phyloP scores from a whole-genome alignment of 805 yeast genomes.

The Kurtzmaniella cleridarum region DNA sequence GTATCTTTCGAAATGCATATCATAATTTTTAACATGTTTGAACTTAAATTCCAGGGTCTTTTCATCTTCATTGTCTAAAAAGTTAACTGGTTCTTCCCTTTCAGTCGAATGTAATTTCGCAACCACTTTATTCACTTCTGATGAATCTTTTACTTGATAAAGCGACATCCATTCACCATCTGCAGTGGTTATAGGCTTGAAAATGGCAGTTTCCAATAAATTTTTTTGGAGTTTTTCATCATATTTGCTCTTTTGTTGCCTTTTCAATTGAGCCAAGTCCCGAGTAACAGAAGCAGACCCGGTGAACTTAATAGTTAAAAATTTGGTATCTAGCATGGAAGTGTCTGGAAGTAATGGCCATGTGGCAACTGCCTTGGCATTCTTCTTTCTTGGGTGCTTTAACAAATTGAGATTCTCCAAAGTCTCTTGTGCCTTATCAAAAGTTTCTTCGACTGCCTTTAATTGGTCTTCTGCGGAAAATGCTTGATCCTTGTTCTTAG shows the following conservation, averaged over 20 bases:
- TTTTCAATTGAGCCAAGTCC: constrained; percentile 26
- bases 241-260: constrained; percentile 21
- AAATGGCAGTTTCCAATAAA: constrained; percentile 53
- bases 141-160: constrained; percentile 25
- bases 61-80: constrained; percentile 41
- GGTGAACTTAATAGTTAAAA: constrained; percentile 55
- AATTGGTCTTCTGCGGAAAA: constrained; percentile 61
- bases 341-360: constrained; percentile 89
- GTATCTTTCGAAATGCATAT: constrained; percentile 52
- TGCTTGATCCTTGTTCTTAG: constrained; percentile 18
- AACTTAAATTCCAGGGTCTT: constrained; percentile 44
- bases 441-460: constrained; percentile 69
- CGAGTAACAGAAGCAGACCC: constrained; percentile 49
- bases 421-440: constrained; percentile 53
- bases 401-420: constrained; percentile 40
- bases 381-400: constrained; percentile 74
- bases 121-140: constrained; percentile 18
- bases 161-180: constrained; percentile 74
- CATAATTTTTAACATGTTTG: constrained; percentile 72
- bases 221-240: constrained; percentile 29
- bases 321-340: constrained; percentile 79
- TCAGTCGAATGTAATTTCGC: constrained; percentile 31
- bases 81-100: constrained; percentile 37
- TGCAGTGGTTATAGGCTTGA: constrained; percentile 66
- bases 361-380: constrained; percentile 65